Percentiles rank a stretch among this genome's conserved stretches.
phyloP scores from a whole-genome alignment of 176 grass and related monocot genomes.

The Musa troglodytarum region DNA sequence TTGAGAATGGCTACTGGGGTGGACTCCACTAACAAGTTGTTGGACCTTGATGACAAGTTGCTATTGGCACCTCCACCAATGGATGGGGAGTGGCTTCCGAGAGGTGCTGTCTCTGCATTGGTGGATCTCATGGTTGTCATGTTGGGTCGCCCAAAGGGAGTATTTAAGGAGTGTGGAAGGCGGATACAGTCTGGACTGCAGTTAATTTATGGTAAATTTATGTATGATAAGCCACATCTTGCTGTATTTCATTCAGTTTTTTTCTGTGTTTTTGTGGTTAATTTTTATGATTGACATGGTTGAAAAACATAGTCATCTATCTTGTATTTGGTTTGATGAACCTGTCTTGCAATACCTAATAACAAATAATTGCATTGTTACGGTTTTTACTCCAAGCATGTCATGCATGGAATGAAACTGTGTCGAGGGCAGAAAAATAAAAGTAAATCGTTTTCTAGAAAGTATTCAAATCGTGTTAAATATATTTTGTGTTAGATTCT shows the following conservation, averaged over 20 bases:
- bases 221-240: conserved; percentile 10
- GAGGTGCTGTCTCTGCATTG: conserved; percentile 64
- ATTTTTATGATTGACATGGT: not conserved
- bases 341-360: not conserved
- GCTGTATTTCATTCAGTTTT: not conserved
- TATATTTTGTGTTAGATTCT: conserved; percentile 24
- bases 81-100: conserved; percentile 94
- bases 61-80: conserved; percentile 75
- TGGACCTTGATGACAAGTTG: conserved; percentile 82
- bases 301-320: not conserved
- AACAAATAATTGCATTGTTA: not conserved
- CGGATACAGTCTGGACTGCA: conserved; percentile 79
- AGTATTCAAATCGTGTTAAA: not conserved
- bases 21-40: conserved; percentile 39
- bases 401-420: not conserved
- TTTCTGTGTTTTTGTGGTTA: not conserved
- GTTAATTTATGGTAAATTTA: conserved; percentile 62
- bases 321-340: not conserved
- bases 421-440: not conserved
- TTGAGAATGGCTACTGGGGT: conserved; percentile 47
- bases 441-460: not conserved
- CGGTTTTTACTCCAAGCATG: not conserved
- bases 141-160: conserved; percentile 78
- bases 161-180: conserved; percentile 88
- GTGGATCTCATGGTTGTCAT: conserved; percentile 97